Conservation (phyloP, 352 stramenopile species). For the Discostella stelligera region DNA sequence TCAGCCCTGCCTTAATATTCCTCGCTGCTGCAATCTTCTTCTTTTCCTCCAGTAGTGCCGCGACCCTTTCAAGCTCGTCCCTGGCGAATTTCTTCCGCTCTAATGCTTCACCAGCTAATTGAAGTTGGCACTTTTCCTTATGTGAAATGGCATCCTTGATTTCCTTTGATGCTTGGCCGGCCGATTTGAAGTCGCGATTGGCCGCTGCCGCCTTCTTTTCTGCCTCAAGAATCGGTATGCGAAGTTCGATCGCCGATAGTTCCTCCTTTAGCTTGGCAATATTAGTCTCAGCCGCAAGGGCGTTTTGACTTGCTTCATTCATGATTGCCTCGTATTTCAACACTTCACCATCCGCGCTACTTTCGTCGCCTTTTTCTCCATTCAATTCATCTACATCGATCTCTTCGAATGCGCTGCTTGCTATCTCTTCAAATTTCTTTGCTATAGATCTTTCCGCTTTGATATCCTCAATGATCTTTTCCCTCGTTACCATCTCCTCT, state of each 20-base stretch:
- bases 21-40: slow-evolving; percentile 57
- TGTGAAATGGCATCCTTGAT: slow-evolving; percentile 74
- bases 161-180: slow-evolving; percentile 77
- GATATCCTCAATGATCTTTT: slow-evolving; percentile 63
- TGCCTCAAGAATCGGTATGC: slow-evolving; percentile 72
- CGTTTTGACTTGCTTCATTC: slow-evolving; percentile 63
- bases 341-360: slow-evolving; percentile 55
- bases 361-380: slow-evolving; percentile 26
- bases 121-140: slow-evolving; percentile 61
- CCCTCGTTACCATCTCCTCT: slow-evolving; percentile 61
- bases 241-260: slow-evolving; percentile 44
- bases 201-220: slow-evolving; percentile 72
- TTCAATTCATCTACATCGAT: slow-evolving; percentile 23
- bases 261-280: slow-evolving; percentile 66
- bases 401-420: slow-evolving; percentile 56
- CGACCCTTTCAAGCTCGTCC: slow-evolving; percentile 47
- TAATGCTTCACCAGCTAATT: slow-evolving; percentile 58
- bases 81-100: slow-evolving; percentile 54
- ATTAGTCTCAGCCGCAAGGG: slow-evolving; percentile 45
- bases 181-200: slow-evolving; percentile 78
- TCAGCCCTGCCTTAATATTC: slow-evolving; percentile 55
- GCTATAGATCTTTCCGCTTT: slow-evolving; percentile 59
- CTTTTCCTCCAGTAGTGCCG: slow-evolving; percentile 56
- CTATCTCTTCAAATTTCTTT: slow-evolving; percentile 64
- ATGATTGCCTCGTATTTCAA: slow-evolving; percentile 71